These are phyloP conservation scores for Wickerhamiella dianesei DNA, from an alignment of 805 yeast genomes.

Conservation along the genomic window DNA sequence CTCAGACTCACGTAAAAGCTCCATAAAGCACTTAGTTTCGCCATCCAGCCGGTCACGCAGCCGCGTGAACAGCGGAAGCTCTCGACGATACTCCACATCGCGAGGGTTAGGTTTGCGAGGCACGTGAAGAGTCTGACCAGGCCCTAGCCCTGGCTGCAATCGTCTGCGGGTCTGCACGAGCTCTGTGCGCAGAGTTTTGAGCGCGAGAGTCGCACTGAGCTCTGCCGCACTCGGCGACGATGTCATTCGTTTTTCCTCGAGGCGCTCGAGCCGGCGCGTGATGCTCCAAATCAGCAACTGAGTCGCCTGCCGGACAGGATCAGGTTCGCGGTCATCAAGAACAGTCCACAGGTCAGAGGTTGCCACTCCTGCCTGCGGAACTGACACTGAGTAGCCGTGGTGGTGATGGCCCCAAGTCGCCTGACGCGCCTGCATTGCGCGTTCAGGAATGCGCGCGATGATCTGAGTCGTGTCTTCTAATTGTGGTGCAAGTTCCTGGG, in stretches of 20 bases:
- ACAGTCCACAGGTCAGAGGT: background rate
- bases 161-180: background rate
- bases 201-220: background rate
- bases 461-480: background rate
- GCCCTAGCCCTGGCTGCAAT: background rate
- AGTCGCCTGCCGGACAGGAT: background rate
- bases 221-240: background rate
- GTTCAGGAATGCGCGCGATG: background rate
- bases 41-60: background rate
- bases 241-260: background rate
- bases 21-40: background rate
- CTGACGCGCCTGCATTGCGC: background rate
- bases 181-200: background rate
- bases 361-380: background rate
- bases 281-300: constrained; percentile 1
- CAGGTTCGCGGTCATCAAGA: background rate
- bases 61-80: background rate
- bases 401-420: no score
- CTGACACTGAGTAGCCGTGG: background rate
- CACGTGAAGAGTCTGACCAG: background rate
- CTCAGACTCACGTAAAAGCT: background rate
- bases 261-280: background rate
- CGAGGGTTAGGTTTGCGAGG: background rate
- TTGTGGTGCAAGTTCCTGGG: background rate
- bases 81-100: background rate